phyloP scores from a whole-genome alignment of 176 grass and related monocot species.

The Musa itinerans region DNA sequence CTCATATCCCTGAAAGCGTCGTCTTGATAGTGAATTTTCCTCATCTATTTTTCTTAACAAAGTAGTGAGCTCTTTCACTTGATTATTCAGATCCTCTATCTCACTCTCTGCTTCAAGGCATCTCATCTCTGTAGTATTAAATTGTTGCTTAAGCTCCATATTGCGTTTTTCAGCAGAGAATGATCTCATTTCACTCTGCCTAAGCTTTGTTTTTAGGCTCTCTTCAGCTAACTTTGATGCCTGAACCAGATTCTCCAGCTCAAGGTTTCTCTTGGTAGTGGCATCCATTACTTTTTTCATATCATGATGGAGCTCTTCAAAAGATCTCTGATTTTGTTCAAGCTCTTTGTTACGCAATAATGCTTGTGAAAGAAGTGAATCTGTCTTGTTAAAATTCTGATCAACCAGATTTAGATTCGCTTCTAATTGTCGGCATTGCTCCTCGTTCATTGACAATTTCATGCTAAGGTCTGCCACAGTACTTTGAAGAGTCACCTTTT shows the following conservation, averaged over 20 bases:
- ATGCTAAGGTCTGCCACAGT: conserved; percentile 44
- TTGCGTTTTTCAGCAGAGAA: conserved; percentile 45
- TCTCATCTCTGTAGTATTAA: conserved; percentile 9
- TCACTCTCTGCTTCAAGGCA: conserved; percentile 11
- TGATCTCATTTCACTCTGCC: conserved; percentile 48
- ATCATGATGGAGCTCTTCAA: conserved; percentile 49
- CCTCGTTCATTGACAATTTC: conserved; percentile 46
- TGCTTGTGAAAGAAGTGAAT: conserved; percentile 59
- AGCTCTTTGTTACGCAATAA: conserved; percentile 59
- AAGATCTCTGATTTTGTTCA: conserved; percentile 47
- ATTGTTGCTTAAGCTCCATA: conserved; percentile 23
- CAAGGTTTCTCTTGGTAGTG: conserved; percentile 50
- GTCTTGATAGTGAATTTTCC: conserved; percentile 19
- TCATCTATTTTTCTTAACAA: conserved; percentile 18
- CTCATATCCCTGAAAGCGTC: conserved; percentile 16
- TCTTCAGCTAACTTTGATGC: conserved; percentile 40
- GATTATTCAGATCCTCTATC: conserved; percentile 4
- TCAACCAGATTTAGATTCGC: conserved; percentile 34
- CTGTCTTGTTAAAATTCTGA: conserved; percentile 41
- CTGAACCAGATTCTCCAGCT: conserved; percentile 49
- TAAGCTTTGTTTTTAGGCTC: conserved; percentile 38
- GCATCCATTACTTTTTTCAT: conserved; percentile 37
- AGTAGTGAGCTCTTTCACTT: conserved; percentile 12
- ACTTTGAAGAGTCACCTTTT: conserved; percentile 53
- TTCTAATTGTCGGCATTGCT: conserved; percentile 19